phyloP scores from a whole-genome alignment of 139 green algal genomes.

The Trebouxia sp. region DNA sequence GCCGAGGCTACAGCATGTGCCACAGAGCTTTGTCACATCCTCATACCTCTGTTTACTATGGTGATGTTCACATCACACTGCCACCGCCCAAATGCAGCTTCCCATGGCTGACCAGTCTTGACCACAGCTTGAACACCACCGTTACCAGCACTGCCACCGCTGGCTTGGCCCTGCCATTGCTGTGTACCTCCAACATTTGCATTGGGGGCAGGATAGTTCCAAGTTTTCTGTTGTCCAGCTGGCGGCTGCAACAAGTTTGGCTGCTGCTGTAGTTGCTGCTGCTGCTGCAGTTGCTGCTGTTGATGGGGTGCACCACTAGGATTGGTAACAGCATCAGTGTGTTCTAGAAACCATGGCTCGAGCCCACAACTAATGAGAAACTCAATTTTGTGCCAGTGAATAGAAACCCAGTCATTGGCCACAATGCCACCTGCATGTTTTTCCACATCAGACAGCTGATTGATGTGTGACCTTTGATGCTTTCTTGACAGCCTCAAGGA shows the following conservation, averaged over 20 bases:
- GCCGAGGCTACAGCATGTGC: too few relatives aligned
- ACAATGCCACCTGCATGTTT: conserved; percentile 38
- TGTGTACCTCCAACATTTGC: too few relatives aligned
- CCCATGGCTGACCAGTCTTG: background rate
- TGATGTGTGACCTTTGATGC: too few relatives aligned
- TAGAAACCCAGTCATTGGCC: conserved; percentile 34
- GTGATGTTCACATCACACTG: conserved; percentile 7
- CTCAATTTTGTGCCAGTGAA: conserved; percentile 44
- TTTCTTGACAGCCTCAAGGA: too few relatives aligned
- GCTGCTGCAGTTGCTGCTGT: background rate
- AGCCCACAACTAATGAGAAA: conserved; percentile 26
- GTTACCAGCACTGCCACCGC: background rate
- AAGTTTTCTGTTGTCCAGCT: background rate
- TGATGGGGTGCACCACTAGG: background rate
- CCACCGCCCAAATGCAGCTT: background rate
- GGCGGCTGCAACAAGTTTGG: background rate
- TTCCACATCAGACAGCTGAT: too few relatives aligned
- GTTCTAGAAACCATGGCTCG: background rate
- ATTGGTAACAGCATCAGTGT: background rate
- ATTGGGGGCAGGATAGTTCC: background rate
- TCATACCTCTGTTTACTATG: background rate
- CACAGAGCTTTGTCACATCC: too few relatives aligned
- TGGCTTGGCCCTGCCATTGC: background rate
- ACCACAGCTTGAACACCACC: background rate
- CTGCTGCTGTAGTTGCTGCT: background rate